phyloP scores from a whole-genome alignment of 2,329 filamentous ascomycete species.

The Drechslerella dactyloides region DNA sequence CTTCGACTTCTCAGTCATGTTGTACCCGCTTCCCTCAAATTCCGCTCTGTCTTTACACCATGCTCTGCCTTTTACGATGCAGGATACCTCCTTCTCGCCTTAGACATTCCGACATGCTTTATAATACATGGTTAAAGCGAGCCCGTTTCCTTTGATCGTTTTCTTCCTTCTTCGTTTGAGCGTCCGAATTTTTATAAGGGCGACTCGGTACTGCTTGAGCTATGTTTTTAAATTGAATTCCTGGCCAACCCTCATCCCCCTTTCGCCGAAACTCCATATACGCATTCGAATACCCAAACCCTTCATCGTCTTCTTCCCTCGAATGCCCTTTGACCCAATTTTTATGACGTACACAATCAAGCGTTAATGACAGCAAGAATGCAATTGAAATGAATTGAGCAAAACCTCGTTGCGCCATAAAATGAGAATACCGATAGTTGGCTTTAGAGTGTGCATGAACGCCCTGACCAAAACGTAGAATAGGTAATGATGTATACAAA shows the following conservation, averaged over 20 bases:
- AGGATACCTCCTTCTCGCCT: slow-evolving; percentile 14
- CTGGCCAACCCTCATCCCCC: not conserved
- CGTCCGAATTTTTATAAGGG: too few relatives aligned
- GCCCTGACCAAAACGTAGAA: too few relatives aligned
- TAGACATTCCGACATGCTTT: slow-evolving; percentile 33
- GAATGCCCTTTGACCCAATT: not conserved
- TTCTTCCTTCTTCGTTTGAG: not conserved
- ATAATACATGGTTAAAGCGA: slow-evolving; percentile 31
- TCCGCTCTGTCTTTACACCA: not conserved
- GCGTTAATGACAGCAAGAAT: not conserved
- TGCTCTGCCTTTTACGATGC: slow-evolving; percentile 19
- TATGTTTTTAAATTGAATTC: not conserved
- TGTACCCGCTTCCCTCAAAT: not conserved
- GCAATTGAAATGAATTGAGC: not conserved
- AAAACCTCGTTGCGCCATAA: not conserved
- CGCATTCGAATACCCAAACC: not conserved
- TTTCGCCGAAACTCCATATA: not conserved
- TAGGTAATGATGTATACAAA: too few relatives aligned
- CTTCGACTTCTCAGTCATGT: slow-evolving; percentile 1
- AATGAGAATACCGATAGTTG: not conserved
- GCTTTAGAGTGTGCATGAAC: too few relatives aligned
- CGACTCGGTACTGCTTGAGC: not conserved
- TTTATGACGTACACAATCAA: not conserved
- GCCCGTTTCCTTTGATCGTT: slow-evolving; percentile 16
- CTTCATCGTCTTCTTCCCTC: not conserved